Conservation (phyloP, 495 filamentous ascomycete species). For the Hypoxylon intermedium region DNA sequence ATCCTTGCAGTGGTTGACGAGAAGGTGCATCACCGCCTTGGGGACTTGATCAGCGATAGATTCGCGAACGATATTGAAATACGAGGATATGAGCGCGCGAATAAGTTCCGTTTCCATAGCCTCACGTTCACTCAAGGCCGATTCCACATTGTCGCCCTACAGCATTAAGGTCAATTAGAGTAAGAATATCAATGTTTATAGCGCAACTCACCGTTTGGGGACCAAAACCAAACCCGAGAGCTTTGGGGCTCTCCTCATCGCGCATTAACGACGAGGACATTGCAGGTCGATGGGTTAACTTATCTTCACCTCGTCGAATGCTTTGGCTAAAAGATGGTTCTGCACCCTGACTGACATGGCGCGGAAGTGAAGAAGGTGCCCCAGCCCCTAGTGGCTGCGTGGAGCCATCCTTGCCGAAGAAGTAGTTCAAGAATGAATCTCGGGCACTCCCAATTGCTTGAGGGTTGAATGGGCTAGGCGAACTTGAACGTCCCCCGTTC, state of each 20-base stretch:
- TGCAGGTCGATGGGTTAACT: constrained; percentile 48
- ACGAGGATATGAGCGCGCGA: constrained; percentile 91
- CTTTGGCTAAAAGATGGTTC: constrained; percentile 86
- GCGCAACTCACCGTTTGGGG: constrained; percentile 33
- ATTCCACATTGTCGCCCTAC: constrained; percentile 65
- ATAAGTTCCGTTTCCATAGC: constrained; percentile 97
- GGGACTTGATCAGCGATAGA: constrained; percentile 97
- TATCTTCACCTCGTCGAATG: constrained; percentile 77
- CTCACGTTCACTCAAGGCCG: constrained; percentile 91
- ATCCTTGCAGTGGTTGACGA: constrained; percentile 98
- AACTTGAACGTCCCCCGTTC: constrained; percentile 69
- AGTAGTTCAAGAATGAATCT: constrained; percentile 97
- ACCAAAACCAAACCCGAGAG: constrained; percentile 47
- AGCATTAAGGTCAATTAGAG: constrained; percentile 39
- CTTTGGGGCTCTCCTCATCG: constrained; percentile 46
- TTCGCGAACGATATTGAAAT: constrained; percentile 98
- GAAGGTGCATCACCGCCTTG: constrained; percentile 97
- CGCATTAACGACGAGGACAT: constrained; percentile 41
- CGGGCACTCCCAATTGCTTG: constrained; percentile 59
- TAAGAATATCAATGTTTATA: background rate
- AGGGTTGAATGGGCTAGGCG: constrained; percentile 66
- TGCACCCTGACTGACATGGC: constrained; percentile 73
- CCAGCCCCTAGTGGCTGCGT: constrained; percentile 54
- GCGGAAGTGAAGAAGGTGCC: constrained; percentile 49
- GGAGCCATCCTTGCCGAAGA: constrained; percentile 92